A percentile compares a stretch with the other conserved stretches of the same genome.
Conservation (phyloP, 202 grass and related monocot genomes). For the Panicum virgatum region DNA sequence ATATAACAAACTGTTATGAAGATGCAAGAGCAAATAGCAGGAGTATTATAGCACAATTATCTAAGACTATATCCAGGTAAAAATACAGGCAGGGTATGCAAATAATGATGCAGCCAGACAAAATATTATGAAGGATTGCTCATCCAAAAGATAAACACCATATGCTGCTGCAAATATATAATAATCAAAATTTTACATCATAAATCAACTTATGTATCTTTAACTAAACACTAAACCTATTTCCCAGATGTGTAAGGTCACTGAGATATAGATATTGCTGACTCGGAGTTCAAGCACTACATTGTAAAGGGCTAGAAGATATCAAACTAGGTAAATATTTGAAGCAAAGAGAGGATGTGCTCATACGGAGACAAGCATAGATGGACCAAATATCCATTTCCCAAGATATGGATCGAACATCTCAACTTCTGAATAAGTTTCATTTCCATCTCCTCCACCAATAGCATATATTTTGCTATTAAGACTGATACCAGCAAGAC, state of each 20-base stretch:
- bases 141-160: not conserved
- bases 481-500: constrained; percentile 68
- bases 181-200: not conserved
- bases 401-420: constrained; percentile 85
- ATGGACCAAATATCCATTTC: constrained; percentile 69
- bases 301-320: constrained; percentile 18
- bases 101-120: not conserved
- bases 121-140: constrained; percentile 12
- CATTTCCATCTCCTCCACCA: constrained; percentile 78
- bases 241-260: not conserved
- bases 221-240: not conserved
- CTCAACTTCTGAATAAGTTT: constrained; percentile 78
- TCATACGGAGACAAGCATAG: constrained; percentile 58
- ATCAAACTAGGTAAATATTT: constrained; percentile 17
- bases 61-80: not conserved
- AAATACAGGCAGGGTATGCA: not conserved
- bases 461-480: constrained; percentile 81
- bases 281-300: not conserved
- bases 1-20: constrained; percentile 1
- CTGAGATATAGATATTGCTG: not conserved
- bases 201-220: constrained; percentile 20
- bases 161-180: constrained; percentile 9
- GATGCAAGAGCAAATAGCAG: not conserved
- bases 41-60: not conserved
- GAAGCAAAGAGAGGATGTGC: constrained; percentile 27